Conservation (phyloP, 2,329 filamentous ascomycete species). For the Emmonsiellopsis sp. region DNA sequence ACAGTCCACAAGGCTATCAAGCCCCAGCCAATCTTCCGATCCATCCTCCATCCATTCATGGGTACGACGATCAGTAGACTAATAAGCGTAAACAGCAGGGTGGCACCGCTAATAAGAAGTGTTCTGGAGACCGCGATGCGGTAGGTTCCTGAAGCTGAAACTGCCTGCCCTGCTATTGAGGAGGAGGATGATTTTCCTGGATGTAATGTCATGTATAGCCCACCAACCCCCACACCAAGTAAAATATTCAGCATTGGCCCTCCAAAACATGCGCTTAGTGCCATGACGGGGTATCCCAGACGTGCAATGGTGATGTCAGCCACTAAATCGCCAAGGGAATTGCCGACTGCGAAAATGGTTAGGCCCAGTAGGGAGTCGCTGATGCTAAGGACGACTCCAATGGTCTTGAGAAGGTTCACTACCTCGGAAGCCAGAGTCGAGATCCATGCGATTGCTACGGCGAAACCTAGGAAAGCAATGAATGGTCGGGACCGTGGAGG, state of each 20-base stretch:
- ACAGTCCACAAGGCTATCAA: conserved; percentile 72
- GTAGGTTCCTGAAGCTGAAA: conserved; percentile 49
- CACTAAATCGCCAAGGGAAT: conserved; percentile 87
- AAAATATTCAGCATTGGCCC: conserved; percentile 97
- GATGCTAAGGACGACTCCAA: conserved; percentile 86
- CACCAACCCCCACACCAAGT: conserved; percentile 84
- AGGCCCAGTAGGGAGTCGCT: conserved; percentile 90
- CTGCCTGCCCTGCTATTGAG: conserved; percentile 34
- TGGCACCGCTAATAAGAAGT: conserved; percentile 75
- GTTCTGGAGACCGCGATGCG: conserved; percentile 76
- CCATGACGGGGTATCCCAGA: conserved; percentile 95
- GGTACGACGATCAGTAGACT: conserved; percentile 74
- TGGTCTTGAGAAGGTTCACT: conserved; percentile 83
- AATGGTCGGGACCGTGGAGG: conserved; percentile 67
- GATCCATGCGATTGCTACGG: conserved; percentile 91
- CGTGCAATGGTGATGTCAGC: conserved; percentile 90
- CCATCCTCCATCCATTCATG: conserved; percentile 78
- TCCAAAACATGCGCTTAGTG: conserved; percentile 88
- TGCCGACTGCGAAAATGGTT: conserved; percentile 93
- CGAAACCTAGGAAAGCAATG: conserved; percentile 81
- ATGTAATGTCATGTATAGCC: conserved; percentile 76
- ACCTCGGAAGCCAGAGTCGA: conserved; percentile 93
- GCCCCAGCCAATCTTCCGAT: conserved; percentile 68
- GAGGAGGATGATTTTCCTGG: conserved; percentile 68
- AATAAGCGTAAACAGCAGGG: conserved; percentile 69